A percentile compares a stretch with the other conserved stretches of the same genome.
These are phyloP conservation scores for Euphrasia arctica DNA, from an alignment of 305 asterid species.

Conservation along the genomic window DNA sequence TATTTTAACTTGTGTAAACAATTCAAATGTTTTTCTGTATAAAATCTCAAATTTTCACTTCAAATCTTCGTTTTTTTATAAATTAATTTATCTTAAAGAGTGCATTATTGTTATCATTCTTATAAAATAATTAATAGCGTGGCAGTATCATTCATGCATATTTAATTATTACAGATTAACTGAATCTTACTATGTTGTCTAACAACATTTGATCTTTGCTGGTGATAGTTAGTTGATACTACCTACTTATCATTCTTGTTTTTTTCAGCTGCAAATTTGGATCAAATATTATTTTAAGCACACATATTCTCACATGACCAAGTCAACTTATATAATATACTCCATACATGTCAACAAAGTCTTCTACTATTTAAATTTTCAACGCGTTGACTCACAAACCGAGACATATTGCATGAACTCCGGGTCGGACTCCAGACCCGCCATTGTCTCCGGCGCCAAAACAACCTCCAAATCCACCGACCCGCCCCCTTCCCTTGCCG, in stretches of 20 bases:
- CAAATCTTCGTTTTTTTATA: too few species aligned
- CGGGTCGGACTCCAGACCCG: constrained; percentile 46
- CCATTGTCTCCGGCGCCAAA: constrained; percentile 56
- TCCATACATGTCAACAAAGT: background rate
- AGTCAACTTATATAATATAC: background rate
- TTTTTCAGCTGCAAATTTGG: background rate
- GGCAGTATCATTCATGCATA: background rate
- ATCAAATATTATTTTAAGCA: background rate
- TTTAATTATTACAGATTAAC: background rate
- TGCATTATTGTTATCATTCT: too few species aligned
- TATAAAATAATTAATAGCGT: too few species aligned
- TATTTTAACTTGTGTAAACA: too few species aligned
- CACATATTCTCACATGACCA: background rate
- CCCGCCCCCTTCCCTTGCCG: constrained; percentile 53
- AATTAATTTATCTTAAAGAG: too few species aligned
- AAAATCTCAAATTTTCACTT: too few species aligned
- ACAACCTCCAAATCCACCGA: constrained; percentile 67
- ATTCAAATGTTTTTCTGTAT: too few species aligned
- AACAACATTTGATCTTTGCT: background rate
- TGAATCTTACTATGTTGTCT: background rate
- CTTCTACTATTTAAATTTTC: background rate
- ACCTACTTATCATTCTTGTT: background rate
- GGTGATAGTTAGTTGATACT: background rate
- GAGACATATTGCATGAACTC: constrained; percentile 64
- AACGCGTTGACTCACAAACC: background rate